phyloP scores from a whole-genome alignment of 2,329 filamentous ascomycete species.

The Aspergillus bombycis region DNA sequence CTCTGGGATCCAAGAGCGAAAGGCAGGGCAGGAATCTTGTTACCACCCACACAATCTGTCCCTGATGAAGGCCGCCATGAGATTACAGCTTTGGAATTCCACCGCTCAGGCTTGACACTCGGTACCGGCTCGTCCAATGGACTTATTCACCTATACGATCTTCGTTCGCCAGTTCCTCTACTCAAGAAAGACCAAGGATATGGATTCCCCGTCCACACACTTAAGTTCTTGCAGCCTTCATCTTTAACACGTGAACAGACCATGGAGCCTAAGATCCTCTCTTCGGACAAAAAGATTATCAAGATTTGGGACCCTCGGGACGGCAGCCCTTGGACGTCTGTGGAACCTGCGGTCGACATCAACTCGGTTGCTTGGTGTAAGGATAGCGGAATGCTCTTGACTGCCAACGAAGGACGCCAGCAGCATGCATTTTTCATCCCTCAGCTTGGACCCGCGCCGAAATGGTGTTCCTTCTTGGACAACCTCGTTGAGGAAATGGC shows the following conservation, averaged over 20 bases:
- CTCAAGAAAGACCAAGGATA: conserved; percentile 95
- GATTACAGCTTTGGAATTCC: conserved; percentile 86
- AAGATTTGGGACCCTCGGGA: conserved; percentile 89
- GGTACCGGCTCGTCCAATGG: conserved; percentile 87
- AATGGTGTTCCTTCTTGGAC: conserved; percentile 95
- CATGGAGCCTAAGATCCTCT: conserved; percentile 74
- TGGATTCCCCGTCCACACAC: conserved; percentile 85
- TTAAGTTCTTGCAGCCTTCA: conserved; percentile 68
- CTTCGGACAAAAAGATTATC: conserved; percentile 92
- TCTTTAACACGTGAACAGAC: conserved; percentile 72
- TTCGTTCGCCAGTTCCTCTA: conserved; percentile 82
- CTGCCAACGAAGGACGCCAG: conserved; percentile 93
- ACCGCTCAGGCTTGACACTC: conserved; percentile 78
- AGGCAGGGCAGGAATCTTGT: conserved; percentile 76
- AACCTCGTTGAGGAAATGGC: conserved; percentile 99
- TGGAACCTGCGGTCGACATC: conserved; percentile 92
- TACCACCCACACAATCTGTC: conserved; percentile 53
- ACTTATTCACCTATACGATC: conserved; percentile 86
- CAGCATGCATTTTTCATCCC: conserved; percentile 96
- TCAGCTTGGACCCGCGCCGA: conserved; percentile 87
- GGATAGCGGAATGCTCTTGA: conserved; percentile 91
- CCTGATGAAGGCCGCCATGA: conserved; percentile 54
- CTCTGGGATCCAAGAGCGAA: conserved; percentile 92
- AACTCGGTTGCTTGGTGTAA: conserved; percentile 93
- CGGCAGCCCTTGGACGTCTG: conserved; percentile 90